phyloP scores from a whole-genome alignment of 2,329 filamentous ascomycete genomes.

The Epicoccum sorghinum region DNA sequence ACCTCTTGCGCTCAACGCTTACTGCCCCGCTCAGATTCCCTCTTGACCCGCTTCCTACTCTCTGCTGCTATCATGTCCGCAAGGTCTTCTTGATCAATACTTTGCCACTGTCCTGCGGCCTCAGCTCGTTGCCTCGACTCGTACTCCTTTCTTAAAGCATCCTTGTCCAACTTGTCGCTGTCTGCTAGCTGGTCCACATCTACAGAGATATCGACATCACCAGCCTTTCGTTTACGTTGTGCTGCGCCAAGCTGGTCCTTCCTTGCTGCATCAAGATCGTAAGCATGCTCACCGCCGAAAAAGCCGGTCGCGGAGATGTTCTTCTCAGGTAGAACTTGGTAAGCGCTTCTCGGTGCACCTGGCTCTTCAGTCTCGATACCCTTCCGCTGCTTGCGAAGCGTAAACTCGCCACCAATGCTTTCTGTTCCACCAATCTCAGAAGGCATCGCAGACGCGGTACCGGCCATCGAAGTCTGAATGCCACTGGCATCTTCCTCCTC shows the following conservation, averaged over 20 bases:
- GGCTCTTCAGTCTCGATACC: constrained; percentile 90
- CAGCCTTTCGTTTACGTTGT: constrained; percentile 85
- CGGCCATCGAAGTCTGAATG: constrained; percentile 71
- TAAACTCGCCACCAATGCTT: constrained; percentile 83
- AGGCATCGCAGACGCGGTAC: constrained; percentile 76
- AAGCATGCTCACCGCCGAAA: constrained; percentile 93
- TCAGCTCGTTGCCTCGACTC: constrained; percentile 72
- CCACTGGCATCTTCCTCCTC: constrained; percentile 67
- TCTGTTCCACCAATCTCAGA: constrained; percentile 79
- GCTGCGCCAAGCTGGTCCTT: constrained; percentile 76
- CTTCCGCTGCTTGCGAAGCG: constrained; percentile 79
- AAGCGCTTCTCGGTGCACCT: constrained; percentile 73
- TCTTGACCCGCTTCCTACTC: constrained; percentile 86
- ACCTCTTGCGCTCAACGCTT: constrained; percentile 52
- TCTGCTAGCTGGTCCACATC: constrained; percentile 80
- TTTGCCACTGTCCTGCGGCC: constrained; percentile 67
- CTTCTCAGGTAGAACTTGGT: constrained; percentile 88
- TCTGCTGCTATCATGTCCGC: constrained; percentile 96
- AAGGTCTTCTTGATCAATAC: constrained; percentile 85
- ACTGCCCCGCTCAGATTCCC: constrained; percentile 77
- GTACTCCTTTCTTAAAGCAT: constrained; percentile 80
- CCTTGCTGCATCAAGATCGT: constrained; percentile 74
- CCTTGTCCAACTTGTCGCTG: constrained; percentile 80
- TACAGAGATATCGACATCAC: constrained; percentile 91
- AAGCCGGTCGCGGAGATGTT: constrained; percentile 87